phyloP scores from a whole-genome alignment of 441 rosid species.

The Croton laevigatus region DNA sequence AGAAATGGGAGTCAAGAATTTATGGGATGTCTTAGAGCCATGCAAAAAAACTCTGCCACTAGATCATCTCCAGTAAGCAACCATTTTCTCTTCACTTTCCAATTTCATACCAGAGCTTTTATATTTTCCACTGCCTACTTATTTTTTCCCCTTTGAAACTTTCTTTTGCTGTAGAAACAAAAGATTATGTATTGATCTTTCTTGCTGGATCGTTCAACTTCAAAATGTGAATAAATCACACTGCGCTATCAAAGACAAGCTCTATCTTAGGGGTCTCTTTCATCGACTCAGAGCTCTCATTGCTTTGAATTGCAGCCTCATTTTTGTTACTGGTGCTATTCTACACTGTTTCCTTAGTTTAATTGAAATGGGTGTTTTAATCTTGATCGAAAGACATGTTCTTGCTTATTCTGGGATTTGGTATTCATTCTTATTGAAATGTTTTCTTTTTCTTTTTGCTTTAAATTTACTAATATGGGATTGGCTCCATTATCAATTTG shows the following conservation, averaged over 20 bases:
- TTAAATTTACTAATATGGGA: background rate
- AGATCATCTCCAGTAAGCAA: constrained; percentile 61
- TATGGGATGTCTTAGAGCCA: constrained; percentile 82
- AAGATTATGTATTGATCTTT: constrained; percentile 79
- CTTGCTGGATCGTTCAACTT: constrained; percentile 91
- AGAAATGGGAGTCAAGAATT: constrained; percentile 75
- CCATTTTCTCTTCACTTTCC: background rate
- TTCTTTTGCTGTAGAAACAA: constrained; percentile 47
- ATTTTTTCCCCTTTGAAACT: background rate
- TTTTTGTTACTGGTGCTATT: constrained; percentile 59
- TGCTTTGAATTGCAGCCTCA: constrained; percentile 76
- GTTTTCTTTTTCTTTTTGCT: no score
- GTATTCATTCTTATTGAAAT: background rate
- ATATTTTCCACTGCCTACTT: background rate
- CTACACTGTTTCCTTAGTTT: background rate
- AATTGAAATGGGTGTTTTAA: background rate
- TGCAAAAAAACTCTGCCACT: constrained; percentile 87
- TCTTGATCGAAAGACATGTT: background rate
- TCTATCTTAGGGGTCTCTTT: constrained; percentile 68
- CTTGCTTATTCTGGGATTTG: constrained; percentile 1
- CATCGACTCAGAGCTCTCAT: constrained; percentile 91
- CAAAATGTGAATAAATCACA: constrained; percentile 60
- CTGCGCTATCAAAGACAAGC: constrained; percentile 48
- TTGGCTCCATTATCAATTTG: background rate
- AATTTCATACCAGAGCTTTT: background rate